Evolutionary conservation across 495 filamentous ascomycete species (phyloP), one percentile per base, ranked within the genome.

Genomic region (Aspergillus sclerotiicarbonarius): DNA sequence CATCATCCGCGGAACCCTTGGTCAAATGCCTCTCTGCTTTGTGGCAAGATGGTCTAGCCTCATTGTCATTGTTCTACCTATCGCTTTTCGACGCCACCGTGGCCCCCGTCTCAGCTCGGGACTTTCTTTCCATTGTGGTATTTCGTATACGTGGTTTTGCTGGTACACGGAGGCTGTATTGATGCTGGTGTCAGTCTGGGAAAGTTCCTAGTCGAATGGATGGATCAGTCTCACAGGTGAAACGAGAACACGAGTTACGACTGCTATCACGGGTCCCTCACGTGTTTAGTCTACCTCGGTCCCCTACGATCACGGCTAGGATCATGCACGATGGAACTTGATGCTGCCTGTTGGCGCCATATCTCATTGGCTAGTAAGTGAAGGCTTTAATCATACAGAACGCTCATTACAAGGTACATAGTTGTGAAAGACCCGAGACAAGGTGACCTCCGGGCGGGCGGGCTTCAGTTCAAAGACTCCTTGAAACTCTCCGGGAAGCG

Each of bases 401-500:
- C n/a, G 8, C 37, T 41, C 37, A 41, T 41, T 41, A 41, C 37
- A 41, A 41, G n/a, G 37, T 12, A 41, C n/a, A n/a, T 41, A 41
- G 37, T 13, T 41, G 37, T 6, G 9, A n/a, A 41, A 41, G n/a
- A 25, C 16, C 35, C 16, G 13, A n/a, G 37, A 15, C 12, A n/a
- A 41, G 13, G 37, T 6, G 37, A n/a, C 37, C 1, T 41, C 13
- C 37, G 37, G n/a, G 9, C 37, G 37, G 13, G 37, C 37, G n/a
- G 37, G 37, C 37, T 13, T 8, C 6, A 15, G 15, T 15, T 43
- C 21, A 21, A 52, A 58, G 35, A 25, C 25, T 25, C 19, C 6
- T 45, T 32, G 52, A 13, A 52, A 13, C 51, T 54, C 52, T 25
- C 25, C 25, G 60, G 53, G 32, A 54, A 60, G n/a, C 87, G 80